Evolutionary conservation across 805 yeast species (phyloP), one percentile per base, ranked within the genome.

Genomic region (Candida taoyuanica): DNA sequence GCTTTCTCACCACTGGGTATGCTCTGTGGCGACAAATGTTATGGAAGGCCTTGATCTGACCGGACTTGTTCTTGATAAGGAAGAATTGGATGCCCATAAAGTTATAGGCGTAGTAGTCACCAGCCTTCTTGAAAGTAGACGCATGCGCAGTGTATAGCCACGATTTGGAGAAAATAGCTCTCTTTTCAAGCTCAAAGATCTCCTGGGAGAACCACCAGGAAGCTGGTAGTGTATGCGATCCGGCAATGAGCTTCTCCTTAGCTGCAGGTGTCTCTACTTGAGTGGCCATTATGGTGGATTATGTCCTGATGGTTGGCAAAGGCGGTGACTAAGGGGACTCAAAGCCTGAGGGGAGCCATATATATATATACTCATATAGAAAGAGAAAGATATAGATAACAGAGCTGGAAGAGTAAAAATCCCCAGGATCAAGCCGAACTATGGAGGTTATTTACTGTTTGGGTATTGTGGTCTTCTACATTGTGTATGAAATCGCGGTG

Each of bases 21-120:
- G 81, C 82, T 53, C 82, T 65, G 59, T 76, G 83, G 49, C 82
- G 77, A 51, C 83, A 76, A 26, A 76, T 74, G 49, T 76, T 76
- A 56, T 76, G 83, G 63, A 76, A 76, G 13, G 80, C 81, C 54
- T 73, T 73, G 52, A 75, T 62, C 23, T 66, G 59, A 18, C 78
- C 76, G n/a, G 58, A 48, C 44, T 72, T 74, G 39, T 72, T 69
- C 57, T 70, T 72, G 56, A 76, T 75, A 28, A 76, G 48, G 56
- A 76, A 76, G 50, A 73, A 76, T 50, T 68, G 72, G 53, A 74
- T 63, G 0, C 81, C 82, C 33, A 72, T 60, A 31, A 75, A 60
- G 31, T 67, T 65, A 53, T 63, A 76, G 8, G 74, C 62, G 49
- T 47, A 72, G 56, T 76, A 76, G 52, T 76, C 81, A 34, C 82